A percentile compares a stretch with the other conserved stretches of the same genome.
Conservation (phyloP, 208 protist species). For the Leishmania lainsoni region DNA sequence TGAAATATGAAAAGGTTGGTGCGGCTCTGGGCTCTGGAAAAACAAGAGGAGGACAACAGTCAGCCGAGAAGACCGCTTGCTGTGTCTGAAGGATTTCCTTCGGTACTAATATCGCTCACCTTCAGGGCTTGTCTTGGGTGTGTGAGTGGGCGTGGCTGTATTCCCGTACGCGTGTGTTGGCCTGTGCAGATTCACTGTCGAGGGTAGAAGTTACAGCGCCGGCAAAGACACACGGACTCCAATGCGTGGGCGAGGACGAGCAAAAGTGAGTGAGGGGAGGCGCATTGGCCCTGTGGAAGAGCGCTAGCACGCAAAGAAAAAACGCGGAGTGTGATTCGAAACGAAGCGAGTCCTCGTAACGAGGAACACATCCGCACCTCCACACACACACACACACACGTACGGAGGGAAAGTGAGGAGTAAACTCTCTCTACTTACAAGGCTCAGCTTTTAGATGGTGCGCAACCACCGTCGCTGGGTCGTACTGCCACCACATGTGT, state of each 20-base stretch:
- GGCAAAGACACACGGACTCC: neutral
- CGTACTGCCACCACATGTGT: neutral
- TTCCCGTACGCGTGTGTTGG: neutral
- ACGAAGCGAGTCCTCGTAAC: neutral
- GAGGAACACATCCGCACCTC: neutral
- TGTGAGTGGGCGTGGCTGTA: neutral
- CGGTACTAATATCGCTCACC: neutral
- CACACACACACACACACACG: neutral
- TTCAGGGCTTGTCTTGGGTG: neutral
- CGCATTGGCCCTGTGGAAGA: neutral
- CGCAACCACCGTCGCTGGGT: neutral
- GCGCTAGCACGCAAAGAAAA: neutral
- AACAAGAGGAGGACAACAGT: neutral
- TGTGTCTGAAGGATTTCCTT: neutral
- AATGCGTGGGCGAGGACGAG: neutral
- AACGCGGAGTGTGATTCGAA: neutral
- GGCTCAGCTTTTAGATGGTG: neutral
- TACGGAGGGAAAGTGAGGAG: neutral
- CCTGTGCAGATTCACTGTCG: neutral
- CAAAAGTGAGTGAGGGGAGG: neutral
- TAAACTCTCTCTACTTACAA: neutral
- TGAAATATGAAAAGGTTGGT: neutral
- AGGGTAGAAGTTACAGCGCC: neutral
- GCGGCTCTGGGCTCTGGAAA: neutral
- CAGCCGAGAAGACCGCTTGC: neutral